phyloP scores from a whole-genome alignment of 768 basidiomycete species.

The Naematelia encephala region DNA sequence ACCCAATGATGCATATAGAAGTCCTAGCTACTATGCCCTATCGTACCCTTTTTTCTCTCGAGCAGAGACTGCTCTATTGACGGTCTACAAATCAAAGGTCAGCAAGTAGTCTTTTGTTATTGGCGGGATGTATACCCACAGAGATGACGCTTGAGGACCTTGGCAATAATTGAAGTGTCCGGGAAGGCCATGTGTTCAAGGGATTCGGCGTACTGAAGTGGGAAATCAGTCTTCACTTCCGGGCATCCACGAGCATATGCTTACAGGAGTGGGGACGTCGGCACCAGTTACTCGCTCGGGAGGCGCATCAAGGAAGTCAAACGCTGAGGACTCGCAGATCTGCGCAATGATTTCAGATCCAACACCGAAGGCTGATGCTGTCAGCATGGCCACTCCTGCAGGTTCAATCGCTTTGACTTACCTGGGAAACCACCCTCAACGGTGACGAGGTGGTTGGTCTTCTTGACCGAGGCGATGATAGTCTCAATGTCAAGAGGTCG shows the following conservation, averaged over 20 bases:
- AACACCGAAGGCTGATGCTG: constrained; percentile 71
- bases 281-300: constrained; percentile 97
- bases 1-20: constrained; percentile 9
- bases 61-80: constrained; percentile 19
- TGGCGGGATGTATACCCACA: constrained; percentile 41
- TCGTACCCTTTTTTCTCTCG: neutral
- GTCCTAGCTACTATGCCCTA: neutral
- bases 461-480: constrained; percentile 95
- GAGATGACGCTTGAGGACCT: constrained; percentile 78
- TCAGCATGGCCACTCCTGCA: neutral
- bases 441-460: constrained; percentile 91
- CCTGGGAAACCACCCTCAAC: constrained; percentile 97
- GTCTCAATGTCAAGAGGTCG: constrained; percentile 97
- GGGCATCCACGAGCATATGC: too few relatives aligned
- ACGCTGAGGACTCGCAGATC: constrained; percentile 94
- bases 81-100: constrained; percentile 19
- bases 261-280: constrained; percentile 88
- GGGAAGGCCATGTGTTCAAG: constrained; percentile 93
- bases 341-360: constrained; percentile 98
- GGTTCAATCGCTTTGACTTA: constrained; percentile 11
- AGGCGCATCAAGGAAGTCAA: constrained; percentile 97
- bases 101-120: neutral
- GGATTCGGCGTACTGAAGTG: constrained; percentile 74
- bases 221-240: neutral
- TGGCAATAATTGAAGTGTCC: constrained; percentile 80